Evolutionary conservation across 2,329 filamentous ascomycete species (phyloP).

Genomic region (Magnaporthiopsis rhizophila): DNA sequence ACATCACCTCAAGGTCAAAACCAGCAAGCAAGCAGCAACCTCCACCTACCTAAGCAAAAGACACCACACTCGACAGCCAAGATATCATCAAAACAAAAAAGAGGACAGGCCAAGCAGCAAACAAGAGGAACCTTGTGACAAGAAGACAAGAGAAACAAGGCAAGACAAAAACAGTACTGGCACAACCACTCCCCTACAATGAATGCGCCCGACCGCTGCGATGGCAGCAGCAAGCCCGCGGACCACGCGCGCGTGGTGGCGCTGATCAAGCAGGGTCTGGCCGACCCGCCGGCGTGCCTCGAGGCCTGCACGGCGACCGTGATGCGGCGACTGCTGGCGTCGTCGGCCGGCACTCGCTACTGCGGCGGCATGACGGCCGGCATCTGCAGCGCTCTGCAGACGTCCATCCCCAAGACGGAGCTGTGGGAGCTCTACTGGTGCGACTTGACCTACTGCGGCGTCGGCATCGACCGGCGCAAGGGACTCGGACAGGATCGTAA

Average conservation of each 20-base stretch:
- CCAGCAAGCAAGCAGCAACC: too few species aligned
- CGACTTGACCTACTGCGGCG: constrained; percentile 41
- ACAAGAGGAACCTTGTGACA: too few species aligned
- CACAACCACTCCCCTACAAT: not conserved
- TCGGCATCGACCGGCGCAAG: constrained; percentile 24
- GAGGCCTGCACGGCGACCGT: constrained; percentile 1
- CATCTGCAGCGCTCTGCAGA: constrained; percentile 9
- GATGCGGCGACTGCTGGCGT: constrained; percentile 1
- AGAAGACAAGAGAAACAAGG: not conserved
- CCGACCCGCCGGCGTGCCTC: constrained; percentile 2
- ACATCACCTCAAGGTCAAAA: too few species aligned
- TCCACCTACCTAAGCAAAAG: too few species aligned
- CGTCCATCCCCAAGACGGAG: constrained; percentile 15
- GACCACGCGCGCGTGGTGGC: not conserved
- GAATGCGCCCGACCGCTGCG: not conserved
- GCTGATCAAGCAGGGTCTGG: constrained; percentile 1
- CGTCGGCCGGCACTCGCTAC: not conserved
- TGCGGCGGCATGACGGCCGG: constrained; percentile 3
- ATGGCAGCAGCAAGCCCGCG: not conserved
- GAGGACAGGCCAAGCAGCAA: too few species aligned
- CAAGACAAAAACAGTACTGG: too few species aligned
- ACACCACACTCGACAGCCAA: too few species aligned
- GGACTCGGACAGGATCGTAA: constrained; percentile 35
- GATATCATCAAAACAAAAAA: too few species aligned
- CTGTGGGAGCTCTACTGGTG: constrained; percentile 44